These are phyloP conservation scores for Metschnikowia cerradonensis DNA, from an alignment of 805 yeast genomes.

Conservation along the genomic window DNA sequence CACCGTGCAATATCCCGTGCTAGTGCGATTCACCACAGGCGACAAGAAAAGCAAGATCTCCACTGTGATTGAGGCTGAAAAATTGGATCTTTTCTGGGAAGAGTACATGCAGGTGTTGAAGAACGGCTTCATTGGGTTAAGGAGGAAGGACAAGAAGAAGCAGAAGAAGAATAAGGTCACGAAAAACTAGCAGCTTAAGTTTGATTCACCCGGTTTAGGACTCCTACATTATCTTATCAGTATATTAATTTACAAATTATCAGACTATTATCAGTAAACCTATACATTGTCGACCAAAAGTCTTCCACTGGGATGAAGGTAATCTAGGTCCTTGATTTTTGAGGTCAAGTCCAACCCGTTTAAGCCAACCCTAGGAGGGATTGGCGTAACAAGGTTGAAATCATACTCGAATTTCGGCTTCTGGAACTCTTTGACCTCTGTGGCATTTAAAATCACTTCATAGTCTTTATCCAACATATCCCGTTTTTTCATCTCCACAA, in stretches of 20 bases:
- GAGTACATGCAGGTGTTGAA: conserved; percentile 69
- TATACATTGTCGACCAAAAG: conserved; percentile 54
- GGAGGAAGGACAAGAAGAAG: conserved; percentile 78
- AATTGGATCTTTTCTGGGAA: conserved; percentile 71
- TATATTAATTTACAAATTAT: conserved; percentile 1
- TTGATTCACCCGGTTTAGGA: neutral
- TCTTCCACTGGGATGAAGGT: conserved; percentile 40
- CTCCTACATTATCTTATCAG: neutral
- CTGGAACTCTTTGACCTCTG: conserved; percentile 23
- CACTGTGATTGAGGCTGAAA: conserved; percentile 62
- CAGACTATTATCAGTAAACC: neutral
- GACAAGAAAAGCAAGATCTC: conserved; percentile 57
- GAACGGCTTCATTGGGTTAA: conserved; percentile 67
- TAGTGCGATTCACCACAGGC: conserved; percentile 48
- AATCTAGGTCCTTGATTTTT: conserved; percentile 58
- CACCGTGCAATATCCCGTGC: conserved; percentile 49
- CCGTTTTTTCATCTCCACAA: conserved; percentile 34
- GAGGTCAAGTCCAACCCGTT: conserved; percentile 30
- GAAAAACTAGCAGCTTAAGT: conserved; percentile 12
- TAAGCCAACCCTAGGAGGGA: conserved; percentile 35
- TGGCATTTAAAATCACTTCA: conserved; percentile 19
- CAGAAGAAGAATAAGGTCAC: conserved; percentile 44
- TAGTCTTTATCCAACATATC: conserved; percentile 32
- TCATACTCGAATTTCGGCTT: conserved; percentile 24
- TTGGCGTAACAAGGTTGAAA: conserved; percentile 33